Evolutionary conservation across 208 protist species (phyloP).

Genomic region (Trypanosoma melophagium): DNA sequence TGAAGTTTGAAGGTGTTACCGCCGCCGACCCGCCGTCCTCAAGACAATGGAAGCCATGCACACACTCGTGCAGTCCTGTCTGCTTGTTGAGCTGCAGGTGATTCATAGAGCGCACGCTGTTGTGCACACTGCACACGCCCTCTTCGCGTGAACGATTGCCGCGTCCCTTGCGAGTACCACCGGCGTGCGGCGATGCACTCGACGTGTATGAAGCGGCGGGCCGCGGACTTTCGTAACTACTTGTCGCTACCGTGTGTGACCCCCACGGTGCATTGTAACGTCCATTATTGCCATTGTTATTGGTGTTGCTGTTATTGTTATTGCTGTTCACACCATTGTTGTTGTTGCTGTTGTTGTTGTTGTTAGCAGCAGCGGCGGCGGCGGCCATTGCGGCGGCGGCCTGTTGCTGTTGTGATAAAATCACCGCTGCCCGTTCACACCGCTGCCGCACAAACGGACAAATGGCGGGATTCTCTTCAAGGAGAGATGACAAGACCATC

Average conservation of each 20-base stretch:
- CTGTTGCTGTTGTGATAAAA: conserved; percentile 7
- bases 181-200: conserved; percentile 31
- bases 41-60: conserved; percentile 87
- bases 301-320: conserved; percentile 10
- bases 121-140: conserved; percentile 80
- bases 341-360: no score
- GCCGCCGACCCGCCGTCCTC: conserved; percentile 53
- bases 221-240: conserved; percentile 23
- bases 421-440: conserved; percentile 46
- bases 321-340: no score
- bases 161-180: conserved; percentile 36
- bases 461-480: conserved; percentile 71
- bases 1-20: conserved; percentile 17
- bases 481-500: conserved; percentile 56
- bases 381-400: no score
- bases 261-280: conserved; percentile 44
- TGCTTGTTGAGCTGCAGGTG: conserved; percentile 74
- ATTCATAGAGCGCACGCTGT: conserved; percentile 79
- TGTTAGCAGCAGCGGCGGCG: no score
- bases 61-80: conserved; percentile 78
- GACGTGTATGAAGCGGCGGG: conserved; percentile 19
- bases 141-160: conserved; percentile 71
- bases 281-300: conserved; percentile 28
- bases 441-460: conserved; percentile 45
- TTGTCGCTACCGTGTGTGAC: conserved; percentile 11